A percentile compares a stretch with the other conserved stretches of the same genome.
Conservation (phyloP, 83 land plant genomes). For the Picea engelmannii region DNA sequence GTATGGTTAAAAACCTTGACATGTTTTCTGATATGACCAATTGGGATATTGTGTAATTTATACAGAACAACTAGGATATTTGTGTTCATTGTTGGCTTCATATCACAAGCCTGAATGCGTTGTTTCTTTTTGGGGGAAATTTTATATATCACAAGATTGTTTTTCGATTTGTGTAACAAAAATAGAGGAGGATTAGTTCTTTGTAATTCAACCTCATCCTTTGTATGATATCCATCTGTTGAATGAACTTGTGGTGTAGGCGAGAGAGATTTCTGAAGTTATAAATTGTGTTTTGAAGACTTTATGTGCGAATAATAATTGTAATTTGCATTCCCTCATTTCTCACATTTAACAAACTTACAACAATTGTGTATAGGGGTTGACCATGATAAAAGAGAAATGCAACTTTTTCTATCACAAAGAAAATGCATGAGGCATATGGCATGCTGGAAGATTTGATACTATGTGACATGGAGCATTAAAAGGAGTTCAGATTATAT, state of each 20-base stretch:
- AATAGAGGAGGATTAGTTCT: conserved; percentile 46
- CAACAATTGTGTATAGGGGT: no score
- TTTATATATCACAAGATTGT: conserved; percentile 49
- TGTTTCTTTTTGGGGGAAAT: conserved; percentile 60
- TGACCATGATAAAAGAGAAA: no score
- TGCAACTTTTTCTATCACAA: no score
- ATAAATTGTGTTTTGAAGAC: conserved; percentile 8
- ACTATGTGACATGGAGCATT: not conserved
- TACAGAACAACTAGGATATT: conserved; percentile 52
- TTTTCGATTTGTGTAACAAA: conserved; percentile 70
- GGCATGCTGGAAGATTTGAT: no score
- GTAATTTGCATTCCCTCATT: no score
- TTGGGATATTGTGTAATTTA: conserved; percentile 75
- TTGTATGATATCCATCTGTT: conserved; percentile 41
- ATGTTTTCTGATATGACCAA: conserved; percentile 67
- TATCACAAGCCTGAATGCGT: conserved; percentile 70
- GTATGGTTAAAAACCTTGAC: conserved; percentile 67
- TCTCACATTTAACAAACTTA: no score
- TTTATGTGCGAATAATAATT: no score
- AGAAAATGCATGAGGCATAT: no score
- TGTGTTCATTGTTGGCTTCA: conserved; percentile 65
- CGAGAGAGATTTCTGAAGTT: conserved; percentile 31
- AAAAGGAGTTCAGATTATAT: conserved; percentile 48
- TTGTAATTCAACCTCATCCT: conserved; percentile 33
- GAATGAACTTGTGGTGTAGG: conserved; percentile 38